Evolutionary conservation across 371 early-diverging fungal species (phyloP).

Genomic region (Parasitella parasitica): DNA sequence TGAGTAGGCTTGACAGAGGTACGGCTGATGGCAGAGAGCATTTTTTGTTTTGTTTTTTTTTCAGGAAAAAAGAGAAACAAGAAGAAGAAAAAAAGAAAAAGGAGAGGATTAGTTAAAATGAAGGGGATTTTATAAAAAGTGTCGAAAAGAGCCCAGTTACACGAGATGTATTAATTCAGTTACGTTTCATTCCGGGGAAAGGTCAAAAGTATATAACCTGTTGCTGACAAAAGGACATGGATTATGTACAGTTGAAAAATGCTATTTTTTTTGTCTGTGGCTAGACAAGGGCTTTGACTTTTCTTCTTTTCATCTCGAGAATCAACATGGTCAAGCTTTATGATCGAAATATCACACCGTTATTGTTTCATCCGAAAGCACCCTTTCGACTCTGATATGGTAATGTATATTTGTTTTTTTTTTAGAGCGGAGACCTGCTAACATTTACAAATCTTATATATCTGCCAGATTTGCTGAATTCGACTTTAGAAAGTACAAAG

Average conservation of each 20-base stretch:
- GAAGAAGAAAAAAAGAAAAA: constrained; percentile 8
- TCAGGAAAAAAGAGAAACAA: not conserved
- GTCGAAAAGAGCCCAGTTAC: not conserved
- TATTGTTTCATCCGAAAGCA: not conserved
- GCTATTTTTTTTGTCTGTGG: not conserved
- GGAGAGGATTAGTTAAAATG: not conserved
- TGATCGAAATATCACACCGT: not conserved
- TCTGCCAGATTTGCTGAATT: too few species aligned
- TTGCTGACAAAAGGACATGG: not conserved
- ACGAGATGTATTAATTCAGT: constrained; percentile 16
- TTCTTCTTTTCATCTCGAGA: not conserved
- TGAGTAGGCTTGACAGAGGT: constrained; percentile 38
- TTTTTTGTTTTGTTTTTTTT: constrained; percentile 23
- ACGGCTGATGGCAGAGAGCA: constrained; percentile 53
- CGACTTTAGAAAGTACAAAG: too few species aligned
- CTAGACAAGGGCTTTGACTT: not conserved
- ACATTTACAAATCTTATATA: not conserved
- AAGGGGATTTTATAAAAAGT: not conserved
- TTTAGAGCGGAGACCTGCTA: not conserved
- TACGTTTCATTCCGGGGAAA: constrained; percentile 25
- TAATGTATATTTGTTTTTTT: not conserved
- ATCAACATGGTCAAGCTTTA: not conserved
- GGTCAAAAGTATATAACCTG: not conserved
- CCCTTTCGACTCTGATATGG: not conserved
- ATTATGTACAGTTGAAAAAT: too few species aligned